Evolutionary conservation across 306 rosid genomes (phyloP).

Genomic region (Dalbergia oliveri): DNA sequence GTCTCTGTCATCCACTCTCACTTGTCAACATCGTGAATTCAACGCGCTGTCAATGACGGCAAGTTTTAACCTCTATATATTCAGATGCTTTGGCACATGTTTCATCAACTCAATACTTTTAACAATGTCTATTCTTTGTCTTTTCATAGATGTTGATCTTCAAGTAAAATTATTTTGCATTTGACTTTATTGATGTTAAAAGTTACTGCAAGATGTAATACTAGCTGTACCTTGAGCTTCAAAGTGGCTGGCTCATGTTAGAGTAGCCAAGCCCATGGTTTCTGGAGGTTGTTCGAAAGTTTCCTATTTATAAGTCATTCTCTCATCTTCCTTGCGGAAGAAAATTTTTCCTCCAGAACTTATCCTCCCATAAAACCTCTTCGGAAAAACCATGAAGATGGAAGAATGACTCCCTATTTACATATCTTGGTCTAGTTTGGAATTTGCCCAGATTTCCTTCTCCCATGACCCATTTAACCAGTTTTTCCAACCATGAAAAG

Average conservation of each 20-base stretch:
- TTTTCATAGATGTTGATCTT: constrained; percentile 70
- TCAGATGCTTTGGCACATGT: constrained; percentile 59
- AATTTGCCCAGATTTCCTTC: too few relatives aligned
- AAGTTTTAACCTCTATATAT: constrained; percentile 50
- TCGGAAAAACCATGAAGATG: too few relatives aligned
- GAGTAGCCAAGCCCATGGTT: not conserved
- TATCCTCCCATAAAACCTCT: too few relatives aligned
- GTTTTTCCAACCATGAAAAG: not conserved
- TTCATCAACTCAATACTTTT: constrained; percentile 69
- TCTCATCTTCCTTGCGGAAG: too few relatives aligned
- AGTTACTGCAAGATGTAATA: not conserved
- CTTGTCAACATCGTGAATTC: not conserved
- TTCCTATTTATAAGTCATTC: too few relatives aligned
- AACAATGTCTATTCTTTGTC: constrained; percentile 52
- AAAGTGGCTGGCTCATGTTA: constrained; percentile 11
- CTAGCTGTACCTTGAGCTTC: constrained; percentile 3
- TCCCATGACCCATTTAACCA: too few relatives aligned
- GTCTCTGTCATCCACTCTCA: not conserved
- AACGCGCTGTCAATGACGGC: not conserved
- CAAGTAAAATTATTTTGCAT: constrained; percentile 59
- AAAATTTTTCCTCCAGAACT: too few relatives aligned
- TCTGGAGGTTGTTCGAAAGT: not conserved
- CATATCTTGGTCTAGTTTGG: too few relatives aligned
- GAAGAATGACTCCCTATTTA: too few relatives aligned
- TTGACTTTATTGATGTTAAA: constrained; percentile 38